Evolutionary conservation across 2,329 filamentous ascomycete genomes (phyloP), one percentile per base, ranked within the genome.

Genomic region (Hymenoscyphus repandus): DNA sequence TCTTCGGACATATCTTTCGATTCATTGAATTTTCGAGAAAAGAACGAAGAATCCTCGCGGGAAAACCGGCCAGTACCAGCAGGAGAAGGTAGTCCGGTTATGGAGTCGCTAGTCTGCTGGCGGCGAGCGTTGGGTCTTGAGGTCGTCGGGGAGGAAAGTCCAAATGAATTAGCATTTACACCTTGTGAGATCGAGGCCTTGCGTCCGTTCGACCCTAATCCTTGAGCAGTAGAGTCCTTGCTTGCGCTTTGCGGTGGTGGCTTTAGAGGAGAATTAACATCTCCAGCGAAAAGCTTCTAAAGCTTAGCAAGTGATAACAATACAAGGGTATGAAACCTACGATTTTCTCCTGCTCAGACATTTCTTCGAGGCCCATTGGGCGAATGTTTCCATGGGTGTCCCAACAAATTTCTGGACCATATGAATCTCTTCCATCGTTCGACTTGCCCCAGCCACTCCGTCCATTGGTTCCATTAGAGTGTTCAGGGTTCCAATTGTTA

Each of bases 211-310:
- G 77, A 63, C 10, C 75, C 76, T 66, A 78, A 68, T 69, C 78
- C 68, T 68, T 78, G 67, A 67, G 77, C 53, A 69, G 76, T 69
- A 72, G 82, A 72, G 38, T 81, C 77, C 61, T 85, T 83, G 62
- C 74, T 76, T 20, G 73, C 68, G 54, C 74, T 79, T 64, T 88
- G 86, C 31, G 83, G 80, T 17, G 88, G 88, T 7, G 88, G 86
- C 70, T 97, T 97, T 60, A 96, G 75, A 32, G 90, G 87, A 33
- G 93, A 96, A 69, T 97, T 99, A 66, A 99, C 90, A 57, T 95
- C 93, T 45, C 80, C 81, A 45, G 82, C 72, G 69, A 96, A 96
- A 56, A 87, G 74, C 86, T 96, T 68, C 45, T 63, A 60, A 50
- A 66, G 58, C 53, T 58, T 60, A 62, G 57, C 45, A 49, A 40